phyloP scores from a whole-genome alignment of 352 stramenopile species.

The Phytophthora sp. region DNA sequence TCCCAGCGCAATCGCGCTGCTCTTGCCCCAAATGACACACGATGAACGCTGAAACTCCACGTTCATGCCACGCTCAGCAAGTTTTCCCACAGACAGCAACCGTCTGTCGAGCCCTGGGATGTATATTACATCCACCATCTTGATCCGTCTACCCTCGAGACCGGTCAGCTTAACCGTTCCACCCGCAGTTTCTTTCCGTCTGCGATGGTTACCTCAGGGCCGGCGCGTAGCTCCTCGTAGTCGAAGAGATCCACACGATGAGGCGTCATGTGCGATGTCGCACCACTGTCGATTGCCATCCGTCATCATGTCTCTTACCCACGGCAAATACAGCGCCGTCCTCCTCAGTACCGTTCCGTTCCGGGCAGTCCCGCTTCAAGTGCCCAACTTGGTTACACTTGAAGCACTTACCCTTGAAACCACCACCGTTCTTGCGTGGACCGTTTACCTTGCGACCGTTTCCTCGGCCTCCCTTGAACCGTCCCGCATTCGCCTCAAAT shows the following conservation, averaged over 20 bases:
- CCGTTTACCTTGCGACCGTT: constrained; percentile 8
- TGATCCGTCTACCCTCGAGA: background rate
- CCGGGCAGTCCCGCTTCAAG: constrained; percentile 11
- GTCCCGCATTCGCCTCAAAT: background rate
- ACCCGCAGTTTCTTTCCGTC: constrained; percentile 16
- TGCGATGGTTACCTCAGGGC: constrained; percentile 28
- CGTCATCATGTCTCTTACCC: background rate
- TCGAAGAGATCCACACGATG: constrained; percentile 10
- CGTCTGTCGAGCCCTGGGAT: constrained; percentile 24
- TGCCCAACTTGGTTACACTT: constrained; percentile 9
- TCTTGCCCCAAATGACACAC: constrained; percentile 8
- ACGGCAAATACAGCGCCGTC: constrained; percentile 2
- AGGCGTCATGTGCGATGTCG: constrained; percentile 14
- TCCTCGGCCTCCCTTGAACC: background rate
- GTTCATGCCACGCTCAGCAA: constrained; percentile 5
- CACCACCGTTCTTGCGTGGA: background rate
- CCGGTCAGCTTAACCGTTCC: constrained; percentile 9
- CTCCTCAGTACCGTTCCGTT: background rate
- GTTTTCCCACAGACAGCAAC: constrained; percentile 28
- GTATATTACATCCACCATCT: constrained; percentile 14
- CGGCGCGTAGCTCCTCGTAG: background rate
- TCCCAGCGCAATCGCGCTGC: background rate
- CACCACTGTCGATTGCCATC: constrained; percentile 20
- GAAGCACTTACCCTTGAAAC: constrained; percentile 25
- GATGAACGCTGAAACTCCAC: constrained; percentile 21